Conservation (phyloP, 306 rosid species). For the Canavalia ensiformis region DNA sequence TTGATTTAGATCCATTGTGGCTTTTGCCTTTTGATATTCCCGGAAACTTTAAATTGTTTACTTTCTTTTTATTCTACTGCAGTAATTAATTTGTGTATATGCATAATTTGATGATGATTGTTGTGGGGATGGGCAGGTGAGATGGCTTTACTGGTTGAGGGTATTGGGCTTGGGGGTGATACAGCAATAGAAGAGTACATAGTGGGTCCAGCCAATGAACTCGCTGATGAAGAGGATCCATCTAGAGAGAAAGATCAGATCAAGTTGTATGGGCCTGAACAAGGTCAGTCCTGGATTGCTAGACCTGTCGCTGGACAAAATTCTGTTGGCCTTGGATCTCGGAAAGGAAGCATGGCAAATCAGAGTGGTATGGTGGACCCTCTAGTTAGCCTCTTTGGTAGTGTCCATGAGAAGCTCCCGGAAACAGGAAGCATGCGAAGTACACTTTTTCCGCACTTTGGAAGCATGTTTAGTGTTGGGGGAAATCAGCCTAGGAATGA, state of each 20-base stretch:
- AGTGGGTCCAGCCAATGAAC: conserved; percentile 77
- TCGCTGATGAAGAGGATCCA: conserved; percentile 69
- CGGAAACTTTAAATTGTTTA: background rate
- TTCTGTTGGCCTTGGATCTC: conserved; percentile 66
- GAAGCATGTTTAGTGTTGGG: conserved; percentile 96
- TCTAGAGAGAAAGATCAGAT: conserved; percentile 66
- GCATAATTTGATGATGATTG: conserved; percentile 34
- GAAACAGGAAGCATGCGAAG: conserved; percentile 92
- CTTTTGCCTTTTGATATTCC: conserved; percentile 31
- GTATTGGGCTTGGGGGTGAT: conserved; percentile 87
- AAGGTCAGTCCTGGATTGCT: conserved; percentile 92
- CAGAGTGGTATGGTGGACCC: conserved; percentile 82
- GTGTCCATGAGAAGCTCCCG: conserved; percentile 86
- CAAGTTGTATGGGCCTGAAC: conserved; percentile 81
- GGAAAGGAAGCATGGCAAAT: conserved; percentile 82
- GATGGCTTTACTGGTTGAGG: conserved; percentile 97
- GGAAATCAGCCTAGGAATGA: conserved; percentile 82
- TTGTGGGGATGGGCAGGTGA: conserved; percentile 71
- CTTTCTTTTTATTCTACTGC: conserved; percentile 19
- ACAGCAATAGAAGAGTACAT: conserved; percentile 89
- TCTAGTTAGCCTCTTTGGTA: conserved; percentile 89
- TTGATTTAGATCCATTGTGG: conserved; percentile 24
- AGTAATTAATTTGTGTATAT: background rate
- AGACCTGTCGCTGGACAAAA: conserved; percentile 80
- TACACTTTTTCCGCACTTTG: conserved; percentile 91